phyloP scores from a whole-genome alignment of 352 stramenopile genomes.

The Pythium rhizo-oryzae region DNA sequence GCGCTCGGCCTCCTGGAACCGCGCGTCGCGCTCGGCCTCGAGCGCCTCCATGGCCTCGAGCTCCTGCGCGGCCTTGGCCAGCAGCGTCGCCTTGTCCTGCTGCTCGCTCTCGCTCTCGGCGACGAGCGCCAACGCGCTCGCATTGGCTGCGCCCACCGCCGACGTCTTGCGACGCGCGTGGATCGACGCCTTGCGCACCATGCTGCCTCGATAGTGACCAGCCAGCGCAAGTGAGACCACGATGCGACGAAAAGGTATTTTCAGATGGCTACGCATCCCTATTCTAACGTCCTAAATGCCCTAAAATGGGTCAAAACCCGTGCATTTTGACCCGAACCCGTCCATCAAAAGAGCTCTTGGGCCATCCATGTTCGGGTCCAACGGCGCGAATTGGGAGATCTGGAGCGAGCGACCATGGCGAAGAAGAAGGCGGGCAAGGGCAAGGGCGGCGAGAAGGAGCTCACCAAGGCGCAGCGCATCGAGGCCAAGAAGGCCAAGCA shows the following conservation, averaged over 20 bases:
- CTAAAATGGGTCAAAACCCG: constrained; percentile 8
- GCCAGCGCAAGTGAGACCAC: neutral
- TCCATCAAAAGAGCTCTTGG: constrained; percentile 15
- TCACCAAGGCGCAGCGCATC: constrained; percentile 71
- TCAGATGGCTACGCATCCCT: constrained; percentile 21
- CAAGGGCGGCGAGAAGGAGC: constrained; percentile 67
- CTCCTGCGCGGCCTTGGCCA: constrained; percentile 7
- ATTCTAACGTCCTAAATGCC: neutral
- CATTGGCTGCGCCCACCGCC: neutral
- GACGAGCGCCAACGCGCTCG: constrained; percentile 8
- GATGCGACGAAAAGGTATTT: constrained; percentile 3
- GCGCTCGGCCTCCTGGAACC: constrained; percentile 48
- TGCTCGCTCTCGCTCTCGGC: constrained; percentile 21
- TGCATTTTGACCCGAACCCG: constrained; percentile 8
- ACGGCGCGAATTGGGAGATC: neutral
- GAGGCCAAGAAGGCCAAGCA: constrained; percentile 88
- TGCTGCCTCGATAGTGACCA: neutral
- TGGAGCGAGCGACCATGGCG: constrained; percentile 40
- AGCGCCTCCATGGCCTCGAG: constrained; percentile 8
- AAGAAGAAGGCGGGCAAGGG: constrained; percentile 57
- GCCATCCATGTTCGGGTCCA: neutral
- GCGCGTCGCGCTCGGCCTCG: constrained; percentile 16
- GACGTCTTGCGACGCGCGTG: constrained; percentile 15
- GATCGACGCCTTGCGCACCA: constrained; percentile 14
- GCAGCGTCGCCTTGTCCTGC: constrained; percentile 7